Evolutionary conservation across 257 asterid species (phyloP).

Genomic region (Anisodus acutangulus): DNA sequence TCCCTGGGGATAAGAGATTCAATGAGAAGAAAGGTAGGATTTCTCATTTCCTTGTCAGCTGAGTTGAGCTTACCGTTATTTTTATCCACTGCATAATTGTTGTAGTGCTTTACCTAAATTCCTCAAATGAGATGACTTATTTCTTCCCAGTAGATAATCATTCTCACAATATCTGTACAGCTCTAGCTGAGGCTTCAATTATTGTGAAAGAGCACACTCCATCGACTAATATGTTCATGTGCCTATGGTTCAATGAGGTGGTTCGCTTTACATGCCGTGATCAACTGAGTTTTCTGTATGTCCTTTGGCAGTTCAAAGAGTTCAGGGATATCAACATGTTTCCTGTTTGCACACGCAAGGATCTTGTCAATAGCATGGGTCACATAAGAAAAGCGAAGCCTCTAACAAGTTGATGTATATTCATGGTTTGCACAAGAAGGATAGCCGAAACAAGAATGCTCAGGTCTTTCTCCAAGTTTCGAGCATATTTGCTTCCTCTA

Average conservation of each 20-base stretch:
- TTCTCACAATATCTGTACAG: conserved; percentile 52
- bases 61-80: neutral
- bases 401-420: conserved; percentile 49
- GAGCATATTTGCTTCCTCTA: conserved; percentile 16
- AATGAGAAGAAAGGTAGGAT: conserved; percentile 90
- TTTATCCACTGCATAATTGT: conserved; percentile 18
- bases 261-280: conserved; percentile 98
- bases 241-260: conserved; percentile 96
- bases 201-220: conserved; percentile 93
- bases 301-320: conserved; percentile 85
- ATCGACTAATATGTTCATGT: conserved; percentile 68
- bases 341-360: conserved; percentile 96
- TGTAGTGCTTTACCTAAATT: neutral
- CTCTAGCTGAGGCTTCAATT: conserved; percentile 96
- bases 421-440: neutral
- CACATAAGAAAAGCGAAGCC: conserved; percentile 96
- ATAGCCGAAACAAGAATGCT: neutral
- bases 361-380: conserved; percentile 97
- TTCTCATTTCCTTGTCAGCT: neutral
- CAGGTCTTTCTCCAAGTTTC: neutral
- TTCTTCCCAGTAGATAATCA: neutral
- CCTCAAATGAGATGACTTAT: neutral
- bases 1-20: conserved; percentile 93
- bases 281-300: conserved; percentile 92
- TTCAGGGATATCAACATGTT: conserved; percentile 67